Percentiles rank a stretch among this genome's conserved stretches.
Conservation (phyloP, 768 basidiomycete genomes). For the Rhodotorula paludigena region DNA sequence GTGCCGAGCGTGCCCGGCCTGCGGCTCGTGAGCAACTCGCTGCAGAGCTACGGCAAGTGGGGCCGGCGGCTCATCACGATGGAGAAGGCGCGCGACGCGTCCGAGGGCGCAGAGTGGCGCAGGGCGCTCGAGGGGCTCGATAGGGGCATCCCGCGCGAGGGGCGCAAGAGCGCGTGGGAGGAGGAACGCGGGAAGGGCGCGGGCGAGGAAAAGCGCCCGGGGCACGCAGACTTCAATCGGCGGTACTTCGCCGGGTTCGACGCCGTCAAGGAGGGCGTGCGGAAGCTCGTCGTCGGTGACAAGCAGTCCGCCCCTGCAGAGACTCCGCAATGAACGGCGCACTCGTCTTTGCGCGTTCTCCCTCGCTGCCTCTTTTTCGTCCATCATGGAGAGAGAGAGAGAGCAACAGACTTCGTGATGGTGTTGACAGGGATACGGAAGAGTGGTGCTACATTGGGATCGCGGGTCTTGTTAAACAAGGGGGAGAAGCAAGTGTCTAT, state of each 20-base stretch:
- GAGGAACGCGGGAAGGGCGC: conserved; percentile 9
- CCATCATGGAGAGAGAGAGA: neutral
- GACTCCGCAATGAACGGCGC: neutral
- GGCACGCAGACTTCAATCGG: conserved; percentile 80
- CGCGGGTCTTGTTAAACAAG: neutral
- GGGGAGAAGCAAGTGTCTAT: neutral
- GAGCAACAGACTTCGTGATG: neutral
- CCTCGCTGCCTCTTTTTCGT: neutral
- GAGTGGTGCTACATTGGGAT: neutral
- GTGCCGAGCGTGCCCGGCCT: conserved; percentile 75
- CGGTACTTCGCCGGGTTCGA: conserved; percentile 78
- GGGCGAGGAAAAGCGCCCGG: conserved; percentile 56
- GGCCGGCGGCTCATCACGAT: conserved; percentile 87
- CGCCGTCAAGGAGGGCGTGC: conserved; percentile 8
- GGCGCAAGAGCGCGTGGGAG: conserved; percentile 31
- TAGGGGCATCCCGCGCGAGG: conserved; percentile 55
- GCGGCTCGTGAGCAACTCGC: conserved; percentile 77
- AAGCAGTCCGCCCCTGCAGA: neutral
- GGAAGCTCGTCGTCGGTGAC: neutral
- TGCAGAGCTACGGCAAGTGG: conserved; percentile 94
- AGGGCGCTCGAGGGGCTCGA: conserved; percentile 49
- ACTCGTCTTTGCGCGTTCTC: neutral
- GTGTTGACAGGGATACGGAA: neutral
- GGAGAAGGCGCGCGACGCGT: conserved; percentile 56
- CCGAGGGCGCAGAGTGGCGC: conserved; percentile 29